Evolutionary conservation across 1,284 basidiomycete genomes (phyloP).

Genomic region (Stereum hirsutum): DNA sequence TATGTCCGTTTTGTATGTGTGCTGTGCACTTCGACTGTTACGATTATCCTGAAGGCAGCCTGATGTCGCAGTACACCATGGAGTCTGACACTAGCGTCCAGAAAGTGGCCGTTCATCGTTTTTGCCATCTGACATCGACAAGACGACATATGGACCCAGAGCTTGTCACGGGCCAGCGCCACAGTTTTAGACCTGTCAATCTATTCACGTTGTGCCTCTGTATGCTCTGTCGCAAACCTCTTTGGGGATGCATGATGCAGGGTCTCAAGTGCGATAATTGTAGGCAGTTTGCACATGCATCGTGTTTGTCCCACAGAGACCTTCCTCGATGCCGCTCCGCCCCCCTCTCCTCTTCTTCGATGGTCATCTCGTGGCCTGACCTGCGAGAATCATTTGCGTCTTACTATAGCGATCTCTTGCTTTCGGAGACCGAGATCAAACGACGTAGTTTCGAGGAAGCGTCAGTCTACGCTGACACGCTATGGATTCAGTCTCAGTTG

Average conservation of each 20-base stretch:
- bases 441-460: conserved; percentile 57
- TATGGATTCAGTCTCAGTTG: conserved; percentile 63
- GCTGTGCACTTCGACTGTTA: conserved; percentile 67
- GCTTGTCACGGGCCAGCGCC: conserved; percentile 24
- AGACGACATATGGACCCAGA: conserved; percentile 19
- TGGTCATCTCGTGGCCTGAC: conserved; percentile 38
- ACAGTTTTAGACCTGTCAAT: conserved; percentile 50
- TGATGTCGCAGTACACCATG: conserved; percentile 41
- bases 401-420: conserved; percentile 35
- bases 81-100: conserved; percentile 34
- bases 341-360: conserved; percentile 32
- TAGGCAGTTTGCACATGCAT: conserved; percentile 49
- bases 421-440: conserved; percentile 33
- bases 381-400: conserved; percentile 47
- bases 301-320: conserved; percentile 31
- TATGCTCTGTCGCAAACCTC: conserved; percentile 51
- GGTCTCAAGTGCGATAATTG: conserved; percentile 58
- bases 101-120: conserved; percentile 52
- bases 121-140: conserved; percentile 37
- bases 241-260: conserved; percentile 64
- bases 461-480: conserved; percentile 42
- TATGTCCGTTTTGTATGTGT: conserved; percentile 58
- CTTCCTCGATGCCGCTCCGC: conserved; percentile 29
- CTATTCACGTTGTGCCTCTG: conserved; percentile 68
- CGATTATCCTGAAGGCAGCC: conserved; percentile 55